Percentiles rank a stretch among this genome's conserved stretches.
phyloP scores from a whole-genome alignment of 108 stramenopile species.

The Schizochytrium sp. region DNA sequence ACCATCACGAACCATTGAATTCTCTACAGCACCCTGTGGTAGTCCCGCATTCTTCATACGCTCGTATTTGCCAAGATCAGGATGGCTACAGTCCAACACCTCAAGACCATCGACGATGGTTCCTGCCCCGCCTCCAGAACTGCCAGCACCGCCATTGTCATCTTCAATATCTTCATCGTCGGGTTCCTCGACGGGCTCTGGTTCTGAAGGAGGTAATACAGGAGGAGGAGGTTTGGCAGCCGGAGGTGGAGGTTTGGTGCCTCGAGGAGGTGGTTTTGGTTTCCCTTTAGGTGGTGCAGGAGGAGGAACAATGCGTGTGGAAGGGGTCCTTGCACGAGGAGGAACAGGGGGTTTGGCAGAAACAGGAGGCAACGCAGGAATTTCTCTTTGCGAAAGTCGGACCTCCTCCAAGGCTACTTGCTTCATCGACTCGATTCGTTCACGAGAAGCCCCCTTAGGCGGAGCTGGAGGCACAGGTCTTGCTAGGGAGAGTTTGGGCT shows the following conservation, averaged over 20 bases:
- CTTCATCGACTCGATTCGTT: constrained; percentile 60
- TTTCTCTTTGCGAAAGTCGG: neutral
- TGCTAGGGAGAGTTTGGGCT: neutral
- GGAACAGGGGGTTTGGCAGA: neutral
- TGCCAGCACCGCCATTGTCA: neutral
- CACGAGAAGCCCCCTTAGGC: neutral
- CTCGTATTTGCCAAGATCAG: constrained; percentile 48
- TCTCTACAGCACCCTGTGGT: constrained; percentile 51
- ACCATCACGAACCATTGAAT: constrained; percentile 44
- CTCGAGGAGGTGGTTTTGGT: neutral
- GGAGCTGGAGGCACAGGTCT: constrained; percentile 24
- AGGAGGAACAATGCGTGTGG: constrained; percentile 6
- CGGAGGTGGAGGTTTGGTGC: neutral
- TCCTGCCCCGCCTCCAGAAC: neutral
- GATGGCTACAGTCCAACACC: constrained; percentile 16
- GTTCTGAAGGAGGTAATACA: neutral
- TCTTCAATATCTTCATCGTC: neutral
- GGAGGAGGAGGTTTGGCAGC: constrained; percentile 34
- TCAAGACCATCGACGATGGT: constrained; percentile 28
- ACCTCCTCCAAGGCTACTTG: neutral
- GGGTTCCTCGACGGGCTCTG: neutral
- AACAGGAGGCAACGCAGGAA: neutral
- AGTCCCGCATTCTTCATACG: constrained; percentile 19
- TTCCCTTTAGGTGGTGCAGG: constrained; percentile 35
- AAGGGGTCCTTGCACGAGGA: constrained; percentile 2